Evolutionary conservation across 2,329 filamentous ascomycete species (phyloP), one percentile per base, ranked within the genome.

Genomic region (Coniochaeta prunicola): DNA sequence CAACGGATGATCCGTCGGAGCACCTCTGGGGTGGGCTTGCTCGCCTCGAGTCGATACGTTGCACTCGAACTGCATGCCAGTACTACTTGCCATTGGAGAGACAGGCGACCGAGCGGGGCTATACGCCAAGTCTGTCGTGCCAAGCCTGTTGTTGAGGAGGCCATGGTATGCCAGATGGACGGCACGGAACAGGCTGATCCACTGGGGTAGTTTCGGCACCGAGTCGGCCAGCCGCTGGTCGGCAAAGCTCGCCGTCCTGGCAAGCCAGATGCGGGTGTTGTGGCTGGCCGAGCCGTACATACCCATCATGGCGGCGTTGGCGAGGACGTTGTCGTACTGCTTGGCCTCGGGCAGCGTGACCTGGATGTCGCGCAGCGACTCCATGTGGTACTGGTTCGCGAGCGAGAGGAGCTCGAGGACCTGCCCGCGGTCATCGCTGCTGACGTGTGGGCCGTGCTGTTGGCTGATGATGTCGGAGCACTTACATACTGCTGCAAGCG

Each of bases 251-350:
- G 68, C 66, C 4, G 61, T 62, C 19, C 65, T 64, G 0, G 68
- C 64, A 4, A 76, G 61, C 21, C 67, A 66, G 2, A 76, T 71
- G 1, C 74, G 70, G 9, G 72, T 63, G 13, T 63, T 67, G 38
- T 77, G 74, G 38, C 68, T 76, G 0, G 69, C 72, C 0, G 70
- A 73, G 0, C 68, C 72, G 19, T 76, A 76, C 26, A 77, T 66
- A 3, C 73, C 73, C 75, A 77, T 77, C 10, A 77, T 60, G 0
- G 74, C 70, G 0, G 74, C 73, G 56, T 76, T 75, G 10, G 73
- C 70, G 8, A 75, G 66, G 1, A 74, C 60, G 56, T 66, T 59
- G 56, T 74, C 71, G 55, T 74, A 76, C 1, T 68, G 64, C 13
- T 69, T 64, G 3, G 64, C 59, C 1, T 66, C 63, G 3, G 64